Base-by-base conservation (phyloP, 2,329 filamentous ascomycete genomes). In the Ophiostoma quercus region DNA sequence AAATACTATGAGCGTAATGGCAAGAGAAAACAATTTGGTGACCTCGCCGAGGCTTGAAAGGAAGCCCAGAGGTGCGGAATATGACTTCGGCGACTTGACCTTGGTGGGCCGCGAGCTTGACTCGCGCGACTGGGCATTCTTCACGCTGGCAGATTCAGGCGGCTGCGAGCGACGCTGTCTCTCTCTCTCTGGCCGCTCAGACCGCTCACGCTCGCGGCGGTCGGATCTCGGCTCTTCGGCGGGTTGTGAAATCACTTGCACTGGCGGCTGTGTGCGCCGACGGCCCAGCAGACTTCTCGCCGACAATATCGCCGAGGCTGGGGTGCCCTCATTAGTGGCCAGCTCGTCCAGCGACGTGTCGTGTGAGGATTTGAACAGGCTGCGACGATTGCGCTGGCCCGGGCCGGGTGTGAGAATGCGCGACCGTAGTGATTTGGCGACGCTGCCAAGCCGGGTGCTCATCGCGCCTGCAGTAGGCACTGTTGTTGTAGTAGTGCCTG, bases 1-100 rank as follows among this genome's bases (percentile, higher is more conserved):
- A 6, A 74, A 66, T 8, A 73, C 69, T 1, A 73, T 11, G 3
- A 72, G 19, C 3, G 72, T 71, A 6, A 73, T 70, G 16, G 69
- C 67, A 71, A 72, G 68, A 19, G 69, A 68, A 8, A 74, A 16
- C 37, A 66, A 2, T n/a, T 47, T 41, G 8, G 65, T 69, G 1
- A 70, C 7, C 11, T 67, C 41, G 32, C 70, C 51, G 0, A 73
- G 14, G 12, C 25, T 19, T 19, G 9, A 6, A 3, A 69, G n/a
- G 2, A 57, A 57, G 1, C 37, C n/a, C 54, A 14, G 8, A 7
- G 32, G 19, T 67, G 70, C 8, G 34, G 12, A 39, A 16, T 16
- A 22, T 3, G 62, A 19, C 14, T 39, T 65, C 6, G 32, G 4
- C 14, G 8, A 12, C 16, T 65, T 37, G 29, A 9, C 9, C 62